Evolutionary conservation across 148 eudicot species (phyloP).

Genomic region (Chenopodium formosanum): DNA sequence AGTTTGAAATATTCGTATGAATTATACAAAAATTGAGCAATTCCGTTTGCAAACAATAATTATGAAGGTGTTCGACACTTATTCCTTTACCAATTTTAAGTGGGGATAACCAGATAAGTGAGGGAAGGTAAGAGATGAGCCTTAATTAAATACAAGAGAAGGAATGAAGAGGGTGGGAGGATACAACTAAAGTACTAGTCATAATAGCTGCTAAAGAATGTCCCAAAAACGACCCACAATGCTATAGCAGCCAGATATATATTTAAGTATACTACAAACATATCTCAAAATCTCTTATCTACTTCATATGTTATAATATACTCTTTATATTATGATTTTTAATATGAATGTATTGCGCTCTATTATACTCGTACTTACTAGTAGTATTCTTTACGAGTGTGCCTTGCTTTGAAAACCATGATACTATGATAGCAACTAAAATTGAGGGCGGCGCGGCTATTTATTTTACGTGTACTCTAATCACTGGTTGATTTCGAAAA

Average conservation of each 20-base stretch:
- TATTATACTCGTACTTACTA: no score
- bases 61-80: background rate
- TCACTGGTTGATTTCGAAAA: background rate
- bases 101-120: conserved; percentile 6
- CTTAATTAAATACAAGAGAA: background rate
- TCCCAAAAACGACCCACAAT: conserved; percentile 21
- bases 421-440: background rate
- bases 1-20: no score
- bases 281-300: background rate
- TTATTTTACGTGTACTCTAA: background rate
- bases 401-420: background rate
- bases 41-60: background rate
- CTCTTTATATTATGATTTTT: background rate
- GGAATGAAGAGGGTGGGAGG: background rate
- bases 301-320: no score
- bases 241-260: conserved; percentile 6
- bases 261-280: no score
- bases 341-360: background rate
- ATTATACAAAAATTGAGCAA: background rate
- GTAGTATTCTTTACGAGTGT: background rate
- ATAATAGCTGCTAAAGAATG: conserved; percentile 24
- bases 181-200: conserved; percentile 1
- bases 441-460: background rate
- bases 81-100: background rate
- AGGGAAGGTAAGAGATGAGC: background rate